These are phyloP conservation scores for Plasmodium chabaudi DNA, from an alignment of 169 alveolate species.

Conservation along the genomic window DNA sequence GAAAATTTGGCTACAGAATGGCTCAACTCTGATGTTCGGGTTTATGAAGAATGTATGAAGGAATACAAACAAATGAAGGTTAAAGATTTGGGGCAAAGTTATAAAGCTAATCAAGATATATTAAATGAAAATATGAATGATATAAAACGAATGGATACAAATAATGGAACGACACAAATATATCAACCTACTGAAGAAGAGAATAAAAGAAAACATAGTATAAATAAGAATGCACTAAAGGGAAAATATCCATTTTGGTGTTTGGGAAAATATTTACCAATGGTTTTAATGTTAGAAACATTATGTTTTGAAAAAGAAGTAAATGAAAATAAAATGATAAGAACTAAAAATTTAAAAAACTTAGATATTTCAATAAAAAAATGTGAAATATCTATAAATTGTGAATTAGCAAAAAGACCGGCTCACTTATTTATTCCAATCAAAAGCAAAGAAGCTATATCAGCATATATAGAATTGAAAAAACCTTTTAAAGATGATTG, in stretches of 20 bases:
- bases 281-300: slow-evolving; percentile 44
- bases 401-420: slow-evolving; percentile 83
- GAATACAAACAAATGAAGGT: not conserved
- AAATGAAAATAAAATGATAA: slow-evolving; percentile 25
- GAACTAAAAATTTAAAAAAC: slow-evolving; percentile 58
- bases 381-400: slow-evolving; percentile 74
- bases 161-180: not conserved
- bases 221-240: not conserved
- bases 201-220: not conserved
- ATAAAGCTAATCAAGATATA: not conserved
- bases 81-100: not conserved
- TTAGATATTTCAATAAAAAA: slow-evolving; percentile 24
- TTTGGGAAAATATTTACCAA: slow-evolving; percentile 44
- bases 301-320: slow-evolving; percentile 56
- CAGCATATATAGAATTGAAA: slow-evolving; percentile 80
- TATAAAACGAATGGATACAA: not conserved
- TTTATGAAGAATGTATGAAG: slow-evolving; percentile 37
- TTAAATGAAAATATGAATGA: not conserved
- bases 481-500: slow-evolving; percentile 82
- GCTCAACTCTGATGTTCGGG: slow-evolving; percentile 10
- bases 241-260: slow-evolving; percentile 52
- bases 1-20: slow-evolving; percentile 34
- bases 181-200: not conserved
- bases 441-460: slow-evolving; percentile 80
- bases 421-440: slow-evolving; percentile 84